A percentile compares a stretch with the other conserved stretches of the same genome.
Conservation (phyloP, 2,329 filamentous ascomycete species). For the Microdochium nivale region DNA sequence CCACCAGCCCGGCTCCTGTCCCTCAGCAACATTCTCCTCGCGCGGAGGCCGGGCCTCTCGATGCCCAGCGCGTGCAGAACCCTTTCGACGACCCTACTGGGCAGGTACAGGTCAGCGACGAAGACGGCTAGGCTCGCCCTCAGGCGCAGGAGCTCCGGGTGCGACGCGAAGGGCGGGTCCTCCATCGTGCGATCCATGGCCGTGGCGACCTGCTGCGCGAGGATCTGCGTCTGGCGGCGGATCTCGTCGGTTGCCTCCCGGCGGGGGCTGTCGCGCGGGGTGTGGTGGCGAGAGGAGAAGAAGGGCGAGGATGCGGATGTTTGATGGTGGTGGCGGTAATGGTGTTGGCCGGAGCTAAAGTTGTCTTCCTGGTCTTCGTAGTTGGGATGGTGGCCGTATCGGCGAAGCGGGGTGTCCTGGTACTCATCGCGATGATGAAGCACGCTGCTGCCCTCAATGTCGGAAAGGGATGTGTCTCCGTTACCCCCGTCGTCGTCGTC, state of each 20-base stretch:
- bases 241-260: constrained; percentile 29
- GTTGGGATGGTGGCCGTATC: neutral
- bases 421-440: too few species aligned
- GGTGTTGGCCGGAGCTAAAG: neutral
- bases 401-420: neutral
- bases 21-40: neutral
- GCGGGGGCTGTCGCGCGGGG: constrained; percentile 1
- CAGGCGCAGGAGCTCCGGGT: constrained; percentile 57
- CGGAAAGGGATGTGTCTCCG: too few species aligned
- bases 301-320: neutral
- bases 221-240: constrained; percentile 41
- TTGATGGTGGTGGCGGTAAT: neutral
- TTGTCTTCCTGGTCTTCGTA: constrained; percentile 6
- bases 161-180: constrained; percentile 62
- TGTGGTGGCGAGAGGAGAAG: too few species aligned
- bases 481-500: too few species aligned
- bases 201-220: constrained; percentile 54
- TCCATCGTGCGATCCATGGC: constrained; percentile 65
- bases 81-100: constrained; percentile 18
- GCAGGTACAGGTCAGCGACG: constrained; percentile 58
- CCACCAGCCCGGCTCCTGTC: neutral
- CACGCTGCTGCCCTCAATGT: too few species aligned
- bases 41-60: neutral
- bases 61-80: neutral
- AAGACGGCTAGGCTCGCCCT: constrained; percentile 69